phyloP scores from a whole-genome alignment of 2,329 filamentous ascomycete genomes.

The Apiospora malaysiana region DNA sequence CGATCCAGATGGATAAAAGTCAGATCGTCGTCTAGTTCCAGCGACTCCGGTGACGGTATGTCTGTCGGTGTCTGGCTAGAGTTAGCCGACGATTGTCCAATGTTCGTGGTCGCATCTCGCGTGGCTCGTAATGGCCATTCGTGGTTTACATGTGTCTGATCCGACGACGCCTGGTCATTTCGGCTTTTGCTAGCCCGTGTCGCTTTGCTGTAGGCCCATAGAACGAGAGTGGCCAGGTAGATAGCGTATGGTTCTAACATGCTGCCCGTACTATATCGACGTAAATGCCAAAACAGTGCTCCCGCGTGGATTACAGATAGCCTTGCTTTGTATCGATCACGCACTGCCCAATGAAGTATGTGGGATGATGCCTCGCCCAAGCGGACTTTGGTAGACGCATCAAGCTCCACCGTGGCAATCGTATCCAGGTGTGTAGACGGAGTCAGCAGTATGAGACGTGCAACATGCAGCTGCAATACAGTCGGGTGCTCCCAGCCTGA shows the following conservation, averaged over 20 bases:
- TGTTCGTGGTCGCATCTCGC: background rate
- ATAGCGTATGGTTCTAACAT: background rate
- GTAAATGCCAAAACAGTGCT: background rate
- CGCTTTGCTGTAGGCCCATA: background rate
- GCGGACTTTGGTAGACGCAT: background rate
- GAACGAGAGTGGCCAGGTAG: background rate
- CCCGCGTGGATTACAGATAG: background rate
- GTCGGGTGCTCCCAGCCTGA: conserved; percentile 19
- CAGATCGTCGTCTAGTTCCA: background rate
- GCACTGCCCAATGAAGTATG: background rate
- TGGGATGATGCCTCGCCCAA: background rate
- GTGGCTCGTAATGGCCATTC: background rate
- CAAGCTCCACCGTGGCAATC: background rate
- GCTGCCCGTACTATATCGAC: background rate
- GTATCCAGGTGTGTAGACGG: background rate
- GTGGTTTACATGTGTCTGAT: background rate
- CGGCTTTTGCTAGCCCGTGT: background rate
- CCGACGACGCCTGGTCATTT: background rate
- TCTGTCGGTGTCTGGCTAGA: background rate
- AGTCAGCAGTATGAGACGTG: background rate
- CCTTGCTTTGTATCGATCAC: background rate
- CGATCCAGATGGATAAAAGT: conserved; percentile 1
- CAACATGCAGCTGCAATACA: conserved; percentile 2
- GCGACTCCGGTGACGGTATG: background rate
- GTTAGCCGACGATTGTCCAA: background rate